These are phyloP conservation scores for Metarhizium guizhouense DNA, from an alignment of 2,329 filamentous ascomycete species.

Conservation along the genomic window DNA sequence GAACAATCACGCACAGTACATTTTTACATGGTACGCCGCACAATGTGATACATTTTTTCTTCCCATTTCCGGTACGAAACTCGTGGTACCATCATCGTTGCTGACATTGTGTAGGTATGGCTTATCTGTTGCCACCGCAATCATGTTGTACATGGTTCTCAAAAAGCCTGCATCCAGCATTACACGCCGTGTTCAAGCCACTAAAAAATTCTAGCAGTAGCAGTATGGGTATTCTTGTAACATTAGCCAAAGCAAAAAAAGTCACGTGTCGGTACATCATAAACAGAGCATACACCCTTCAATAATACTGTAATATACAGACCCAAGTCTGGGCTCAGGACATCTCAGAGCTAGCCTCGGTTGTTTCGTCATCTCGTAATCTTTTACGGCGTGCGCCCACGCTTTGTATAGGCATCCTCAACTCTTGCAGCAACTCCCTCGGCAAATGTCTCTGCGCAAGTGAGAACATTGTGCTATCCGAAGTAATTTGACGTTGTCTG, in stretches of 20 bases:
- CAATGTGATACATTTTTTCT: no score
- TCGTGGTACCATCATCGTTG: not conserved
- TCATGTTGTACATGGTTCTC: slow-evolving; percentile 96
- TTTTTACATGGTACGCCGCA: slow-evolving; percentile 81
- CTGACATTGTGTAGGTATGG: slow-evolving; percentile 58
- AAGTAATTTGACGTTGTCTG: slow-evolving; percentile 70
- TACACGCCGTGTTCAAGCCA: slow-evolving; percentile 65
- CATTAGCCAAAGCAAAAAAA: not conserved
- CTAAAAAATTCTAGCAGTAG: slow-evolving; percentile 56
- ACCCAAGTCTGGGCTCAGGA: slow-evolving; percentile 14
- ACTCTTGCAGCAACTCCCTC: slow-evolving; percentile 71
- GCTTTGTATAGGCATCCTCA: slow-evolving; percentile 58
- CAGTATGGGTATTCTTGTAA: slow-evolving; percentile 10
- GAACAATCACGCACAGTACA: slow-evolving; percentile 97
- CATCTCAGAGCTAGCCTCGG: slow-evolving; percentile 18
- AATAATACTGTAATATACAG: not conserved
- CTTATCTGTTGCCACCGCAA: slow-evolving; percentile 70
- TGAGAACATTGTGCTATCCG: slow-evolving; percentile 68
- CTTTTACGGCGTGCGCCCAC: slow-evolving; percentile 36
- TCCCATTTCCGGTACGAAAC: no score
- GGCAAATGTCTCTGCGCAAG: slow-evolving; percentile 78
- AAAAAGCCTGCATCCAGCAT: slow-evolving; percentile 74
- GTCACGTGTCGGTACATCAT: not conserved
- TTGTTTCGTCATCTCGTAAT: slow-evolving; percentile 21
- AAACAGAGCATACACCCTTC: slow-evolving; percentile 3